phyloP scores from a whole-genome alignment of 163 green algal genomes.

The Chlamydomonas reinhardtii region DNA sequence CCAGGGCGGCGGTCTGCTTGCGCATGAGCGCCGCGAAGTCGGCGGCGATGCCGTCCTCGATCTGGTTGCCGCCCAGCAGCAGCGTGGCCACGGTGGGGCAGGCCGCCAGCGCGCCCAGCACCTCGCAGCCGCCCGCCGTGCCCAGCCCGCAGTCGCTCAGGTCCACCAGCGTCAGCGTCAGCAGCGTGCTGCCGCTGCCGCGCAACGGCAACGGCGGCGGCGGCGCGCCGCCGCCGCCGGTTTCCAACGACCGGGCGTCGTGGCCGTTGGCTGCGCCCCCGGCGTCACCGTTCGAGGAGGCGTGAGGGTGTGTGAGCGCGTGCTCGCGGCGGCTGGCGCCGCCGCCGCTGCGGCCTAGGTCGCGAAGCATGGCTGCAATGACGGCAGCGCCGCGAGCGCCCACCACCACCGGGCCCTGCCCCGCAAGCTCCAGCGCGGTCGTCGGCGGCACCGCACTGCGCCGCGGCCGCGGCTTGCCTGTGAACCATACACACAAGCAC shows the following conservation, averaged over 20 bases:
- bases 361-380: conserved; percentile 20
- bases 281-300: too few species aligned
- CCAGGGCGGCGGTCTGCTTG: not conserved
- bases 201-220: conserved; percentile 1
- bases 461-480: not conserved
- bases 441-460: conserved; percentile 2
- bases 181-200: conserved; percentile 11
- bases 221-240: not conserved
- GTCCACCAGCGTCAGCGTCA: conserved; percentile 33
- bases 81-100: not conserved
- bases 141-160: conserved; percentile 31
- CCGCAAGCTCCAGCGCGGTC: conserved; percentile 20
- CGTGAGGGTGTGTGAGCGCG: too few species aligned
- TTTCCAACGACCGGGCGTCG: not conserved
- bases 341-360: not conserved
- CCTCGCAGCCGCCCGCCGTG: conserved; percentile 15
- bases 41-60: conserved; percentile 11
- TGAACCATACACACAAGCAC: too few species aligned
- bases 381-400: conserved; percentile 11
- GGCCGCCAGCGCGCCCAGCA: conserved; percentile 6
- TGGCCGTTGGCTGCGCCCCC: too few species aligned
- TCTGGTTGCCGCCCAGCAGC: conserved; percentile 34
- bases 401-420: conserved; percentile 34
- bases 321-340: not conserved
- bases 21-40: conserved; percentile 2